Base-by-base conservation (phyloP, 2,329 filamentous ascomycete species). In the Colletotrichum simmondsii region DNA sequence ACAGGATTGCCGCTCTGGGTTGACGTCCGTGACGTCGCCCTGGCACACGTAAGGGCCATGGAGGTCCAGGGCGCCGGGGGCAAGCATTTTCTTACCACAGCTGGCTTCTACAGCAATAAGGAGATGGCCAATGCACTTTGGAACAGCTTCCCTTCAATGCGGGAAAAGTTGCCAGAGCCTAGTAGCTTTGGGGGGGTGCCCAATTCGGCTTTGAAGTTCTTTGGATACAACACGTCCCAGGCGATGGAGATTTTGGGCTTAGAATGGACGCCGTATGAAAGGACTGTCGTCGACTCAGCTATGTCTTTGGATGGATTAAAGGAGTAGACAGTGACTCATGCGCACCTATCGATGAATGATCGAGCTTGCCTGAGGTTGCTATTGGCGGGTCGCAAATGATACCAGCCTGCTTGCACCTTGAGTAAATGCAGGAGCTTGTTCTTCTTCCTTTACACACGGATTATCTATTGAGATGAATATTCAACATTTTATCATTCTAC, bases 191-290 rank as follows among this genome's bases (percentile, higher is more conserved):
- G 62, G 35, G 71, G 71, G 10, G 53, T 57, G 22, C 62, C 71
- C 11, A 61, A n/a, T 24, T 65, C 65, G 14, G n/a, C 6, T 2
- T 28, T 65, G 5, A 32, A 69, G 49, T 69, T 54, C 3, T 70
- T 65, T 54, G 61, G 70, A 4, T 85, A n/a, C 85, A 81, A 78
- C 80, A 81, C 68, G 82, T 84, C 74, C 16, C 42, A 61, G 11
- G 83, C 87, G 75, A 88, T 86, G 75, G 82, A 81, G 74, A 79
- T 88, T 5, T 75, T 89, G 49, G 87, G 87, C 5, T 75, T 88
- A 62, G 82, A 86, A 73, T 89, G 84, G 76, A 85, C 78, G 72
- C 78, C 77, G 0, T 79, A 89, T 26, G 85, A 88, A 76, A 80
- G 88, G 72, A 83, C 80, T 11, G 84, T 89, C 52, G 80, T 85